Evolutionary conservation across 2,329 filamentous ascomycete genomes (phyloP).

Genomic region (Fusarium beomiforme): DNA sequence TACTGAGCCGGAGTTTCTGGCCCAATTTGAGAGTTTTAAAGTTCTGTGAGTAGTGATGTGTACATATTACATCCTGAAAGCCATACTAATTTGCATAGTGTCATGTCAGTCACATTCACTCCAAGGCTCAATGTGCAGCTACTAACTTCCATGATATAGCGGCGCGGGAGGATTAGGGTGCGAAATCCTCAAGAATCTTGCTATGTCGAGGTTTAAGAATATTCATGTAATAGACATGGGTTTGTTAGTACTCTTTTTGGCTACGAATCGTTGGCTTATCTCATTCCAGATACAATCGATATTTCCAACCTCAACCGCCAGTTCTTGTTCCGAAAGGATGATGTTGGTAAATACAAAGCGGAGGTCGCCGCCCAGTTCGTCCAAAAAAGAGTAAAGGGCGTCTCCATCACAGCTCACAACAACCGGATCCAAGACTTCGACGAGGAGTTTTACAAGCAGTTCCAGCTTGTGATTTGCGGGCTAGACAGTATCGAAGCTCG

Average conservation of each 20-base stretch:
- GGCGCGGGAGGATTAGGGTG: conserved; percentile 95
- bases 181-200: conserved; percentile 95
- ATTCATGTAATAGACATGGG: conserved; percentile 99
- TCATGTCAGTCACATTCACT: conserved; percentile 56
- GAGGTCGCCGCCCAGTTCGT: conserved; percentile 93
- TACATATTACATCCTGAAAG: background rate
- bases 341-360: conserved; percentile 94
- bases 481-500: conserved; percentile 96
- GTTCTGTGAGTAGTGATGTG: conserved; percentile 68
- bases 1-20: conserved; percentile 61
- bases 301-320: conserved; percentile 98
- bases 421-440: conserved; percentile 97
- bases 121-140: background rate
- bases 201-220: conserved; percentile 93
- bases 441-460: conserved; percentile 96
- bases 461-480: conserved; percentile 92
- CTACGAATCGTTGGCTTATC: conserved; percentile 16
- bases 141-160: conserved; percentile 57
- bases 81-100: conserved; percentile 50
- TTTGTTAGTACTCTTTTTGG: conserved; percentile 49
- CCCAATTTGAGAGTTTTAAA: conserved; percentile 74
- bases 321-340: conserved; percentile 90
- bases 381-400: conserved; percentile 86
- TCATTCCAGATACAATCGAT: conserved; percentile 85
- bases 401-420: conserved; percentile 93